phyloP scores from a whole-genome alignment of 2,329 filamentous ascomycete genomes.

The Acarospora socialis region DNA sequence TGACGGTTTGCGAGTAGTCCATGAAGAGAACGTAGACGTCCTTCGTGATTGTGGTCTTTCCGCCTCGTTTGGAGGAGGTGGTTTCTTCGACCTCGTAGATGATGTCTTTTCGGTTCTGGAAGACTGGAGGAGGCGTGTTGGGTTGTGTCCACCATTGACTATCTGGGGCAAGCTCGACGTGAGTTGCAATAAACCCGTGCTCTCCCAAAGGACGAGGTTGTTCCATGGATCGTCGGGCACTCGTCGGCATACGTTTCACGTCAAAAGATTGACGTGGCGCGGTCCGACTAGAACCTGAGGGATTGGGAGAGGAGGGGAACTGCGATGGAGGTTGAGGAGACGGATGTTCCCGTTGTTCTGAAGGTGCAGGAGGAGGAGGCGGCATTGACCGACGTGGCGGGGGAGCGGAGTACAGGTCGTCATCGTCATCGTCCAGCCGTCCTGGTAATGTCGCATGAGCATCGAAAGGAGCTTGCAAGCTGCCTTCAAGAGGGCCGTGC shows the following conservation, averaged over 20 bases:
- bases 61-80: conserved; percentile 51
- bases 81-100: conserved; percentile 71
- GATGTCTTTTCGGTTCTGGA: conserved; percentile 73
- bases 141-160: conserved; percentile 81
- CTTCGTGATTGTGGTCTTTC: conserved; percentile 59
- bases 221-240: conserved; percentile 55
- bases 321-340: conserved; percentile 32
- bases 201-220: conserved; percentile 58
- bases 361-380: conserved; percentile 30
- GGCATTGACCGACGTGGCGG: conserved; percentile 34
- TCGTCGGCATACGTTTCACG: conserved; percentile 37
- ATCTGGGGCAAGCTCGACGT: conserved; percentile 61
- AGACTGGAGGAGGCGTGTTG: conserved; percentile 62
- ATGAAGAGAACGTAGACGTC: conserved; percentile 80
- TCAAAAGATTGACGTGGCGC: conserved; percentile 49
- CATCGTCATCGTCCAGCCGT: conserved; percentile 26
- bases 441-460: too few relatives aligned
- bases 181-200: conserved; percentile 72
- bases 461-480: too few relatives aligned
- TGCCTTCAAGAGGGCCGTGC: too few relatives aligned
- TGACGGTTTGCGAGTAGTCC: conserved; percentile 89
- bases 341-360: conserved; percentile 19
- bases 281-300: conserved; percentile 19
- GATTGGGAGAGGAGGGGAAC: conserved; percentile 27
- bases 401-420: conserved; percentile 31